Evolutionary conservation across 2,329 filamentous ascomycete genomes (phyloP), one percentile per base, ranked within the genome.

Genomic region (Beauveria bassiana): DNA sequence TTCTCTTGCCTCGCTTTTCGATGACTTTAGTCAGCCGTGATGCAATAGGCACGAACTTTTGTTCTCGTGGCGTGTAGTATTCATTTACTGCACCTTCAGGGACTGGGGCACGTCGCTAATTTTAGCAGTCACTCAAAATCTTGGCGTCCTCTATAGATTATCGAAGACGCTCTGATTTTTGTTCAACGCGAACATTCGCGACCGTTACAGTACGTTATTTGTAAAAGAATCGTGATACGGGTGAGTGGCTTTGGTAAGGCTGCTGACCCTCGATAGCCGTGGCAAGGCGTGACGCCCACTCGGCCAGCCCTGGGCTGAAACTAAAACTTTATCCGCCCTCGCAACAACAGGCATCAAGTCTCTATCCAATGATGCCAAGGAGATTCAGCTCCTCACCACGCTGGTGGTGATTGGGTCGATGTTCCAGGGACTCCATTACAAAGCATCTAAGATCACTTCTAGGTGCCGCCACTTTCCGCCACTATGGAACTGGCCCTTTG

Each of bases 371-470:
- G 46, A 26, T 47, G 31, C 46, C 46, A 47, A 50, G 20, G n/a
- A n/a, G 24, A 16, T 31, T 50, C 46, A 59, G 46, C 46, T 59
- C 34, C 34, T 16, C 16, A 42, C 22, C 38, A 16, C 8, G 20
- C 16, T 16, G 1, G 20, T 18, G 12, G 20, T 49, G 28, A 58
- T 58, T 58, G 55, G 56, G 18, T 14, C 46, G 22, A 51, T 51
- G 46, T 9, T 22, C 16, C 10, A 16, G 7, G 20, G 9, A 22
- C 56, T 49, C 56, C 56, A 59, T 59, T 22, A 22, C 42, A 24
- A 34, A 26, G 22, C 45, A 59, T 59, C 56, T 43, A 51, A 59
- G 56, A 59, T 59, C 56, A 16, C 56, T 12, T 42, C 45, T 34
- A 43, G 24, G 46, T 40, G 22, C 42, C 56, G 56, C 56, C 56